Percentiles rank a stretch among this genome's conserved stretches.
Conservation (phyloP, 768 basidiomycete genomes). For the Collybiopsis luxurians region DNA sequence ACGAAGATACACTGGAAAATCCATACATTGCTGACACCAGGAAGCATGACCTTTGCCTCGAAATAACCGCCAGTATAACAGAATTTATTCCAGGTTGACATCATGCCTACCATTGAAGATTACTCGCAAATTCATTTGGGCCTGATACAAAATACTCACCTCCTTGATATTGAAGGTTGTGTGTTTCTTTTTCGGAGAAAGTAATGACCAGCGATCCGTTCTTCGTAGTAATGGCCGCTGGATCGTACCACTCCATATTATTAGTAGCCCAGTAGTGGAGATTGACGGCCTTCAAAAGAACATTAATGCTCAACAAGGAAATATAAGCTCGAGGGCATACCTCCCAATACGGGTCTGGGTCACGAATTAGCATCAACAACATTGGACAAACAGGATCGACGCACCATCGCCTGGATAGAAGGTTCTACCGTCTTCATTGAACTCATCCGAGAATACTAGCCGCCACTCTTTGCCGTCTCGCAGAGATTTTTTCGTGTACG, state of each 20-base stretch:
- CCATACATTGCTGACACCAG: slow-evolving; percentile 62
- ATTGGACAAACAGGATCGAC: too few relatives aligned
- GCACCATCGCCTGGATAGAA: slow-evolving; percentile 84
- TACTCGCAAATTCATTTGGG: background rate
- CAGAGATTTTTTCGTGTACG: slow-evolving; percentile 50
- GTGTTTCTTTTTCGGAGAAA: slow-evolving; percentile 53
- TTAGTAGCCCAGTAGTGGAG: slow-evolving; percentile 42
- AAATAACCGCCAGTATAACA: slow-evolving; percentile 86
- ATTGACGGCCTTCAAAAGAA: too few relatives aligned
- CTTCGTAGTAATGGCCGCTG: slow-evolving; percentile 65
- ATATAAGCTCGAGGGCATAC: slow-evolving; percentile 26
- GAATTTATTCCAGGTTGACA: slow-evolving; percentile 73
- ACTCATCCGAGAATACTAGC: slow-evolving; percentile 81
- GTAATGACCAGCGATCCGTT: slow-evolving; percentile 74
- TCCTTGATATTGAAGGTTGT: slow-evolving; percentile 70
- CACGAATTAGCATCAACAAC: too few relatives aligned
- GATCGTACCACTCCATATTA: slow-evolving; percentile 88
- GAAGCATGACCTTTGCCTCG: slow-evolving; percentile 60
- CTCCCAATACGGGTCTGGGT: slow-evolving; percentile 87
- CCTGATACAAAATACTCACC: slow-evolving; percentile 40
- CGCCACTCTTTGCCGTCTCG: slow-evolving; percentile 53
- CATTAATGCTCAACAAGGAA: slow-evolving; percentile 26
- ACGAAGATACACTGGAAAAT: slow-evolving; percentile 33
- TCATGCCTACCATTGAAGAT: slow-evolving; percentile 35
- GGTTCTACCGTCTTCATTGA: slow-evolving; percentile 69